These are phyloP conservation scores for Apiospora kogelbergensis DNA, from an alignment of 2,329 filamentous ascomycete species.

Conservation along the genomic window DNA sequence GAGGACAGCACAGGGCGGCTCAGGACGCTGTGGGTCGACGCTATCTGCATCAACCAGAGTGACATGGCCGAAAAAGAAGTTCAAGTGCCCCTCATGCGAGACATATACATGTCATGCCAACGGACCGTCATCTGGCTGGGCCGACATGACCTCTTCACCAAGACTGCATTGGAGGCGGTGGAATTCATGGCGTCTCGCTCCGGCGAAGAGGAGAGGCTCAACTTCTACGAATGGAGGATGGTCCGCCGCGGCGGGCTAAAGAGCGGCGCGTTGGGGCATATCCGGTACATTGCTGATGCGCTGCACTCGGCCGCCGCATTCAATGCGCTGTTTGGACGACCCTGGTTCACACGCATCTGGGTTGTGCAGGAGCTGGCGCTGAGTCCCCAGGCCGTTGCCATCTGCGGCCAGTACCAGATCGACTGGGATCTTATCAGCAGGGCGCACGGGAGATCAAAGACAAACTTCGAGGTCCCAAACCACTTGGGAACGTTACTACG, in stretches of 20 bases:
- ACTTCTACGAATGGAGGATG: slow-evolving; percentile 14
- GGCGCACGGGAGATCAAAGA: slow-evolving; percentile 7
- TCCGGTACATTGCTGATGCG: slow-evolving; percentile 2
- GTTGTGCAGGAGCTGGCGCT: slow-evolving; percentile 16
- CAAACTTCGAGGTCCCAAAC: slow-evolving; percentile 12
- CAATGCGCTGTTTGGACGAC: slow-evolving; percentile 13
- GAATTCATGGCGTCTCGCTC: slow-evolving; percentile 14
- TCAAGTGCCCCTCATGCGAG: slow-evolving; percentile 15
- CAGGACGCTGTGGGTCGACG: slow-evolving; percentile 15
- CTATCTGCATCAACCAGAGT: too few relatives aligned
- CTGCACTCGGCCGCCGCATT: slow-evolving; percentile 8
- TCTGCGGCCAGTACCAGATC: slow-evolving; percentile 15
- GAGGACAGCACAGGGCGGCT: neutral
- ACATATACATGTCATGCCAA: slow-evolving; percentile 12
- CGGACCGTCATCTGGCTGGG: slow-evolving; percentile 17
- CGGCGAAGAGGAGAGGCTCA: slow-evolving; percentile 12
- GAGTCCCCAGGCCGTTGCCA: slow-evolving; percentile 11
- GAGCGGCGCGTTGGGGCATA: neutral
- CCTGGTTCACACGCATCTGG: slow-evolving; percentile 18
- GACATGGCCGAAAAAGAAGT: slow-evolving; percentile 14
- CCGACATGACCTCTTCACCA: slow-evolving; percentile 13
- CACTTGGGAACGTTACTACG: slow-evolving; percentile 13
- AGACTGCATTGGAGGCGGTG: slow-evolving; percentile 13
- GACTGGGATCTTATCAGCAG: slow-evolving; percentile 14
- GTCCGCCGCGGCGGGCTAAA: slow-evolving; percentile 8